These are phyloP conservation scores for Mycena vulgaris DNA, from an alignment of 768 basidiomycete genomes.

Conservation along the genomic window DNA sequence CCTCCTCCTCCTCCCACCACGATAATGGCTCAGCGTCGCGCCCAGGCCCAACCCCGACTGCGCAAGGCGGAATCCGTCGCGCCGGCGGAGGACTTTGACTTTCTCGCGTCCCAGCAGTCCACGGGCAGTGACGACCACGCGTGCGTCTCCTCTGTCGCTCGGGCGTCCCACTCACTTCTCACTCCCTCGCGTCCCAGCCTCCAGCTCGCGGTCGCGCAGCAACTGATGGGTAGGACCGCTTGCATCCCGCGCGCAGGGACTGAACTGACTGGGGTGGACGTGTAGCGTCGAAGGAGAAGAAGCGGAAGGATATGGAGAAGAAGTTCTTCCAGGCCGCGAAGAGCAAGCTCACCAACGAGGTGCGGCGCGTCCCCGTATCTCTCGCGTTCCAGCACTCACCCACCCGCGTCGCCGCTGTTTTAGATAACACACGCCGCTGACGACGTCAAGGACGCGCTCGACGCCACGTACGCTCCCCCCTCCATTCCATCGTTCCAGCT, in stretches of 20 bases:
- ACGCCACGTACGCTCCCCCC: constrained; percentile 2
- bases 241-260: neutral
- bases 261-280: neutral
- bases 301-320: constrained; percentile 36
- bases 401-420: too few relatives aligned
- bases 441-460: constrained; percentile 12
- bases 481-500: neutral
- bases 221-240: constrained; percentile 30
- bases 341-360: constrained; percentile 25
- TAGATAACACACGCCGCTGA: constrained; percentile 11
- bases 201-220: constrained; percentile 36
- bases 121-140: constrained; percentile 37
- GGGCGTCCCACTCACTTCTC: too few relatives aligned
- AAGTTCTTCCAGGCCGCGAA: constrained; percentile 34
- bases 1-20: neutral
- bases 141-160: constrained; percentile 13
- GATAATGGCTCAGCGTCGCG: constrained; percentile 37
- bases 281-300: constrained; percentile 36
- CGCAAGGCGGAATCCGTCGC: constrained; percentile 23
- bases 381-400: neutral
- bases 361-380: constrained; percentile 7
- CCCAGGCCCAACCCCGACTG: constrained; percentile 5
- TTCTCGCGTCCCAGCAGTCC: constrained; percentile 39
- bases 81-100: constrained; percentile 34
- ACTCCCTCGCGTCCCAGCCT: neutral